Conservation (phyloP, 371 early-diverging fungal species). For the Mortierella polycephala region DNA sequence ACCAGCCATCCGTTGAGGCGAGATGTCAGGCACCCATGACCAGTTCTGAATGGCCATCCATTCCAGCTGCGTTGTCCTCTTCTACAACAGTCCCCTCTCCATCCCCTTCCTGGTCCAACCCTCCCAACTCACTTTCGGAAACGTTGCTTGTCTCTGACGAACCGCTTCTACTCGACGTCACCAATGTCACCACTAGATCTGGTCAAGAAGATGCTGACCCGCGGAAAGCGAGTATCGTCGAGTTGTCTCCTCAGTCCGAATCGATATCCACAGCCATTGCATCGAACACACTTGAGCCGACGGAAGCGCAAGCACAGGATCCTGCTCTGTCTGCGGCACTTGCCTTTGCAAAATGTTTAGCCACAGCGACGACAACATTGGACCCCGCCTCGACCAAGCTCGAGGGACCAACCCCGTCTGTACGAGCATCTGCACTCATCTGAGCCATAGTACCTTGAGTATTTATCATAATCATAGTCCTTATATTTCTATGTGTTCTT, state of each 20-base stretch:
- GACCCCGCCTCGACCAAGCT: constrained; percentile 26
- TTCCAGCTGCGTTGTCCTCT: background rate
- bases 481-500: background rate
- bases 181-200: background rate
- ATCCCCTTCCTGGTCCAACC: background rate
- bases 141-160: too few species aligned
- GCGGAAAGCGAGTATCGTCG: too few species aligned
- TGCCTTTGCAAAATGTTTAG: constrained; percentile 23
- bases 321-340: constrained; percentile 9
- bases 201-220: too few species aligned
- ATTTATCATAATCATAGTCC: too few species aligned
- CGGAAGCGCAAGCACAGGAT: background rate
- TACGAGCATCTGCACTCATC: constrained; percentile 14
- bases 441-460: background rate
- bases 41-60: too few species aligned
- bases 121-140: background rate
- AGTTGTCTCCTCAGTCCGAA: background rate
- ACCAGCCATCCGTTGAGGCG: background rate
- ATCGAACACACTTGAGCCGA: background rate
- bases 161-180: background rate
- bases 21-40: background rate
- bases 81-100: background rate
- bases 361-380: constrained; percentile 10
- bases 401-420: constrained; percentile 19
- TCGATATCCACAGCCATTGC: background rate